A percentile compares a stretch with the other conserved stretches of the same genome.
Evolutionary conservation across 2,329 filamentous ascomycete genomes (phyloP).

Genomic region (Escovopsis sp.): DNA sequence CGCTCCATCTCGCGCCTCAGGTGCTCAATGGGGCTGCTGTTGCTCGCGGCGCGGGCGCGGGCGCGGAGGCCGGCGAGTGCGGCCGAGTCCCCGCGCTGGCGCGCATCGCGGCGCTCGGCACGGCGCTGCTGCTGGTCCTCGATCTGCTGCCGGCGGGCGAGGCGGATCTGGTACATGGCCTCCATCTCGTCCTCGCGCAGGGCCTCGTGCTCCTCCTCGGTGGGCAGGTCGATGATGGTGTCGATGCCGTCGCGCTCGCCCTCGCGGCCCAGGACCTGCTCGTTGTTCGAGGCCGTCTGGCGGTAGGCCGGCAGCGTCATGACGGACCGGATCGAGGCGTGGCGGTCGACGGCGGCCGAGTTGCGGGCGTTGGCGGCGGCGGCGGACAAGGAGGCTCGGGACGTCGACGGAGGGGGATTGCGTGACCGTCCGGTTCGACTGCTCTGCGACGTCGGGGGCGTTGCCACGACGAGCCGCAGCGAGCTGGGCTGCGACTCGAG

Average conservation of each 20-base stretch:
- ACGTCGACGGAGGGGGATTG: background rate
- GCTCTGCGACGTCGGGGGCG: constrained; percentile 1
- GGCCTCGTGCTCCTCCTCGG: constrained; percentile 61
- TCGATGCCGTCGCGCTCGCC: constrained; percentile 89
- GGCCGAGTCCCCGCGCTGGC: constrained; percentile 52
- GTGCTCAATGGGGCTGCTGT: constrained; percentile 43
- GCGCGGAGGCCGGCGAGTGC: constrained; percentile 54
- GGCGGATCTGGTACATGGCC: constrained; percentile 74
- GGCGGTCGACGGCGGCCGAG: constrained; percentile 49
- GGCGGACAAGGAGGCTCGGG: background rate
- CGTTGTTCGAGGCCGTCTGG: constrained; percentile 53
- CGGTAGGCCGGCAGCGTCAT: constrained; percentile 87
- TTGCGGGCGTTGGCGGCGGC: constrained; percentile 11
- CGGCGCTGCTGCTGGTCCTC: constrained; percentile 67
- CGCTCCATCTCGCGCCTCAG: constrained; percentile 40
- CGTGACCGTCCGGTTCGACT: too few relatives aligned
- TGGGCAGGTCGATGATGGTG: constrained; percentile 73
- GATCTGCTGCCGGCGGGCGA: constrained; percentile 59
- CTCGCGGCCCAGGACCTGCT: constrained; percentile 74
- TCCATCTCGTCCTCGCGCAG: constrained; percentile 87
- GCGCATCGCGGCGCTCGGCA: constrained; percentile 54
- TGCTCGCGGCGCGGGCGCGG: constrained; percentile 32
- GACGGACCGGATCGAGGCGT: constrained; percentile 79
- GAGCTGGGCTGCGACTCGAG: constrained; percentile 8
- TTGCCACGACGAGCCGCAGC: constrained; percentile 13